Percentiles rank a stretch among this genome's conserved stretches.
Evolutionary conservation across 164 flowering plant genomes (phyloP).

Genomic region (Vitis amurensis): DNA sequence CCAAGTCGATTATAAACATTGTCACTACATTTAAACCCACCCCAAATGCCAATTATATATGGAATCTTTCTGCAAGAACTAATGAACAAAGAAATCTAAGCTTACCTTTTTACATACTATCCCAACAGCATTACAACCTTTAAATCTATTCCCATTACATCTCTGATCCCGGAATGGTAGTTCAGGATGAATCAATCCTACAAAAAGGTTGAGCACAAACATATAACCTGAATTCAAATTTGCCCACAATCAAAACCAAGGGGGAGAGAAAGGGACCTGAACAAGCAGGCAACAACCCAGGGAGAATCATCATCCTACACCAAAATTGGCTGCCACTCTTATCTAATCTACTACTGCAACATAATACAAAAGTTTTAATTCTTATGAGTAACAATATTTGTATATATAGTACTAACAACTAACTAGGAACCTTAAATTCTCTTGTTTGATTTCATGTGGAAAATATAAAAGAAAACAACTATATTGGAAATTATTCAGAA

Average conservation of each 20-base stretch:
- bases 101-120: neutral
- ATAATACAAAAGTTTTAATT: neutral
- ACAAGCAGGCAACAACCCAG: slow-evolving; percentile 7
- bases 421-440: too few relatives aligned
- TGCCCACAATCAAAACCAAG: neutral
- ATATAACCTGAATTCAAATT: neutral
- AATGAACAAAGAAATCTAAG: neutral
- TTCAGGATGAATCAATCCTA: slow-evolving; percentile 12
- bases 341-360: neutral
- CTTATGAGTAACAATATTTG: too few relatives aligned
- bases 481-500: too few relatives aligned
- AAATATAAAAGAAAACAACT: too few relatives aligned
- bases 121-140: neutral
- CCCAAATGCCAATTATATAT: too few relatives aligned
- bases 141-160: neutral
- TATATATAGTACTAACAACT: too few relatives aligned
- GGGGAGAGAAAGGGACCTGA: slow-evolving; percentile 8
- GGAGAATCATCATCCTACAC: slow-evolving; percentile 10
- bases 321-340: neutral
- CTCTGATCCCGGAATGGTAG: neutral
- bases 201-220: neutral
- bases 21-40: too few relatives aligned
- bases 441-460: too few relatives aligned
- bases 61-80: too few relatives aligned
- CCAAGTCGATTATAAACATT: too few relatives aligned